Conservation (phyloP, 176 grass and related monocot species). For the Eleusine indica region DNA sequence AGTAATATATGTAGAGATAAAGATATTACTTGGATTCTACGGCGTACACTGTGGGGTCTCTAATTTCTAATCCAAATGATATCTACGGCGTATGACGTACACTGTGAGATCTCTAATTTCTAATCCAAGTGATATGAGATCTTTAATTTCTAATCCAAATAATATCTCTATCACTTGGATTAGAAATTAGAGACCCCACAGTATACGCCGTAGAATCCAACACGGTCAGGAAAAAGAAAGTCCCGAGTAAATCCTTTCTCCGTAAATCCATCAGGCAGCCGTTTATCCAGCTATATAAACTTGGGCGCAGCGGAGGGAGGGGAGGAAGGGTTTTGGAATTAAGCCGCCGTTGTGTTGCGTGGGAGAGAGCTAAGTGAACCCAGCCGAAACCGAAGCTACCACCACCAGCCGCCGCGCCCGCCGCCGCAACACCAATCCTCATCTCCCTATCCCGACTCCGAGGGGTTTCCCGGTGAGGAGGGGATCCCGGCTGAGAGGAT, state of each 20-base stretch:
- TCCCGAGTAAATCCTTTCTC: conserved; percentile 3
- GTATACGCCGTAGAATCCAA: neutral
- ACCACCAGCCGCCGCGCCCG: neutral
- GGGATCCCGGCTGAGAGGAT: conserved; percentile 56
- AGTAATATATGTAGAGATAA: no score
- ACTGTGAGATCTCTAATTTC: no score
- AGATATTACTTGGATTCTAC: no score
- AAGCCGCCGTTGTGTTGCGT: conserved; percentile 49
- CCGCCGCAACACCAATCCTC: conserved; percentile 7
- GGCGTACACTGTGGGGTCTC: no score
- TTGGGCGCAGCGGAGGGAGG: conserved; percentile 10
- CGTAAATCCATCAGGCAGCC: neutral
- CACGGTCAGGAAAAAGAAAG: neutral
- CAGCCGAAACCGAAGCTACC: conserved; percentile 47
- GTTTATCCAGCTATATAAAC: conserved; percentile 46
- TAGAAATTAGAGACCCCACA: neutral
- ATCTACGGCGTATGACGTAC: no score
- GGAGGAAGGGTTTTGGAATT: conserved; percentile 66
- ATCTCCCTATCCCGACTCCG: neutral
- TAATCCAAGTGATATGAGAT: no score
- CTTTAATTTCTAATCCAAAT: no score
- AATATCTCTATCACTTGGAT: neutral
- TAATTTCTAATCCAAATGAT: no score
- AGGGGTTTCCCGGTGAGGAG: conserved; percentile 38
- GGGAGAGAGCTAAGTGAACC: conserved; percentile 51